phyloP scores from a whole-genome alignment of 2,329 filamentous ascomycete species.

The Diaporthe amygdali region DNA sequence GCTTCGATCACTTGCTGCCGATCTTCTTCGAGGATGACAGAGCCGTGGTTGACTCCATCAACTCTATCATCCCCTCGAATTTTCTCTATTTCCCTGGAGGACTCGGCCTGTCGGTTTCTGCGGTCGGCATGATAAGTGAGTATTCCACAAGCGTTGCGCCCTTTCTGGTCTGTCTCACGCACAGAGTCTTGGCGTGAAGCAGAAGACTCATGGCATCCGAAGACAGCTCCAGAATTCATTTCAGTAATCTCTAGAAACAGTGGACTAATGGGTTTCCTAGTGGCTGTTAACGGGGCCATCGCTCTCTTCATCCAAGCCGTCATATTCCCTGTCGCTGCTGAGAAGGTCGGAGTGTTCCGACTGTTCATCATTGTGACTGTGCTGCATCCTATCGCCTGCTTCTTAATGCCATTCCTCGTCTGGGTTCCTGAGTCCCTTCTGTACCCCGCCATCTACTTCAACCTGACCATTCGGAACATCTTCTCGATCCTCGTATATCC shows the following conservation, averaged over 20 bases:
- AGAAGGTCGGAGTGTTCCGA: constrained; percentile 62
- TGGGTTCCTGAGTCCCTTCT: constrained; percentile 57
- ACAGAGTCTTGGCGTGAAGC: background rate
- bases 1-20: constrained; percentile 87
- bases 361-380: constrained; percentile 64
- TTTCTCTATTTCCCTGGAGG: constrained; percentile 65
- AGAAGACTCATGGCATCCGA: background rate
- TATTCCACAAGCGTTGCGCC: background rate
- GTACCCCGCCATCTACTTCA: constrained; percentile 63
- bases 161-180: background rate
- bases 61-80: constrained; percentile 38
- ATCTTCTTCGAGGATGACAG: constrained; percentile 89
- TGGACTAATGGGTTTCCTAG: constrained; percentile 40
- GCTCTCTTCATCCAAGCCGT: constrained; percentile 64
- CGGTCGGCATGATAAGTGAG: constrained; percentile 51
- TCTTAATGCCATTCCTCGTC: constrained; percentile 63
- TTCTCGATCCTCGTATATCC: constrained; percentile 70
- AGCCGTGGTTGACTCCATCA: constrained; percentile 39
- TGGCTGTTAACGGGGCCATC: constrained; percentile 51
- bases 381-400: constrained; percentile 66
- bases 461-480: constrained; percentile 62
- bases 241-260: background rate
- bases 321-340: constrained; percentile 65
- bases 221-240: background rate
- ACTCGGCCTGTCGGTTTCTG: constrained; percentile 65